These are phyloP conservation scores for Lolium perenne DNA, from an alignment of 176 grass and related monocot species.

Conservation along the genomic window DNA sequence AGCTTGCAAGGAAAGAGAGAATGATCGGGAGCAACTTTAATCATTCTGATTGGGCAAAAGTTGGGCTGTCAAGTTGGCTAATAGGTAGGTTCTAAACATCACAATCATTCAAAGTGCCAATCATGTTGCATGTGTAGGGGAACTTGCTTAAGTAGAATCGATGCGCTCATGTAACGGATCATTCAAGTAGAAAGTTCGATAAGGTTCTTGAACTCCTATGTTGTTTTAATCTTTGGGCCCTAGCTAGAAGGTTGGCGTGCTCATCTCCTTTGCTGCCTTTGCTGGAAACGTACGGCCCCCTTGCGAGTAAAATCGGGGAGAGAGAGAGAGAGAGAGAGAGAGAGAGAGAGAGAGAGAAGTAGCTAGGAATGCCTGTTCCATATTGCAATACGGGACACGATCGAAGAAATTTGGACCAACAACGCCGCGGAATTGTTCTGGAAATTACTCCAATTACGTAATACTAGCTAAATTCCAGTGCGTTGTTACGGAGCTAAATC, in stretches of 20 bases:
- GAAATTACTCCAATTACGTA: too few relatives aligned
- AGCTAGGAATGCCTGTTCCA: too few relatives aligned
- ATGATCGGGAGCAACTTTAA: slow-evolving; percentile 11
- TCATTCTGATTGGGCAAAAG: slow-evolving; percentile 29
- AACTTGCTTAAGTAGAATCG: slow-evolving; percentile 39
- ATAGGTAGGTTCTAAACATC: slow-evolving; percentile 34
- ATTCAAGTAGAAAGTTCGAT: not conserved
- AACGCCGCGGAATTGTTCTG: too few relatives aligned
- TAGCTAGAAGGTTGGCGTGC: slow-evolving; percentile 19
- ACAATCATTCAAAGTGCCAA: slow-evolving; percentile 41
- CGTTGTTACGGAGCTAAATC: too few relatives aligned
- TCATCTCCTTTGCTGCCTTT: not conserved
- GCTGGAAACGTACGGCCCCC: slow-evolving; percentile 12
- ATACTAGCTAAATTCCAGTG: too few relatives aligned
- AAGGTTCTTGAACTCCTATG: slow-evolving; percentile 16
- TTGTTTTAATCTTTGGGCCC: not conserved
- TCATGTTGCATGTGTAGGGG: slow-evolving; percentile 26
- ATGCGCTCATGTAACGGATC: not conserved
- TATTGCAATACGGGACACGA: too few relatives aligned
- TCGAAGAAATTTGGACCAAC: too few relatives aligned
- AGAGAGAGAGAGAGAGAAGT: not conserved
- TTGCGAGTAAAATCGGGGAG: not conserved
- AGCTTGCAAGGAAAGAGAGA: not conserved
- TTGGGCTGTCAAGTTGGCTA: slow-evolving; percentile 7
- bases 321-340: not conserved